phyloP scores from a whole-genome alignment of 352 stramenopile genomes.

The Aphanomyces stellatus region DNA sequence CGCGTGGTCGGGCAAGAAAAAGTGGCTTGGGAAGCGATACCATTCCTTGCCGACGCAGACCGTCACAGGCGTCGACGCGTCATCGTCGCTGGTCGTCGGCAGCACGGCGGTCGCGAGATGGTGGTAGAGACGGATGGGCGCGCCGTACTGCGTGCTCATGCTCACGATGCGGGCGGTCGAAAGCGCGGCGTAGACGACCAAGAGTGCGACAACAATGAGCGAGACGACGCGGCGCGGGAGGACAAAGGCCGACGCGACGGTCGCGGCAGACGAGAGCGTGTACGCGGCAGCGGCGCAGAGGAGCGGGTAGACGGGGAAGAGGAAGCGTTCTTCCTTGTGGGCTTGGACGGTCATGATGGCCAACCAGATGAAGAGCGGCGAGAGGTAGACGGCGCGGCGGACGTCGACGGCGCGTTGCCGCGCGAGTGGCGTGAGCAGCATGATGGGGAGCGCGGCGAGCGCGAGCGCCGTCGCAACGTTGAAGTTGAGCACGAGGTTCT shows the following conservation, averaged over 20 bases:
- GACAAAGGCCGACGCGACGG: constrained; percentile 19
- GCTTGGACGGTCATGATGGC: constrained; percentile 88
- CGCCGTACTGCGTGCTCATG: constrained; percentile 64
- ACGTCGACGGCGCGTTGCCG: not conserved
- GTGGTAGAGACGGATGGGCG: constrained; percentile 58
- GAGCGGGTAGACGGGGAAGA: constrained; percentile 94
- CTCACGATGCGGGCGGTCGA: constrained; percentile 51
- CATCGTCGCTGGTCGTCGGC: constrained; percentile 23
- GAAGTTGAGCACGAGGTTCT: constrained; percentile 95
- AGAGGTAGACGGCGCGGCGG: constrained; percentile 34
- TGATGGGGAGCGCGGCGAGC: constrained; percentile 28
- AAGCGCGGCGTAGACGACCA: constrained; percentile 40
- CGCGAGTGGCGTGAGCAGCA: constrained; percentile 29
- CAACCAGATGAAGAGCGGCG: constrained; percentile 86
- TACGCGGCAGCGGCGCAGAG: constrained; percentile 75
- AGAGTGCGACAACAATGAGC: constrained; percentile 17
- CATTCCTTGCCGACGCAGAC: constrained; percentile 97
- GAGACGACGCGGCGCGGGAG: constrained; percentile 25
- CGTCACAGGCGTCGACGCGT: constrained; percentile 26
- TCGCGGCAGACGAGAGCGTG: constrained; percentile 45
- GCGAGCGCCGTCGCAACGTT: constrained; percentile 83
- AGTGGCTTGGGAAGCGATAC: constrained; percentile 94
- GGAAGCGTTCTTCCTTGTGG: constrained; percentile 98
- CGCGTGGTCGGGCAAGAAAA: constrained; percentile 88
- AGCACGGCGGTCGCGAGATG: constrained; percentile 53